Evolutionary conservation across 768 basidiomycete genomes (phyloP), one percentile per base, ranked within the genome.

Genomic region (Trametes cinnabarina): DNA sequence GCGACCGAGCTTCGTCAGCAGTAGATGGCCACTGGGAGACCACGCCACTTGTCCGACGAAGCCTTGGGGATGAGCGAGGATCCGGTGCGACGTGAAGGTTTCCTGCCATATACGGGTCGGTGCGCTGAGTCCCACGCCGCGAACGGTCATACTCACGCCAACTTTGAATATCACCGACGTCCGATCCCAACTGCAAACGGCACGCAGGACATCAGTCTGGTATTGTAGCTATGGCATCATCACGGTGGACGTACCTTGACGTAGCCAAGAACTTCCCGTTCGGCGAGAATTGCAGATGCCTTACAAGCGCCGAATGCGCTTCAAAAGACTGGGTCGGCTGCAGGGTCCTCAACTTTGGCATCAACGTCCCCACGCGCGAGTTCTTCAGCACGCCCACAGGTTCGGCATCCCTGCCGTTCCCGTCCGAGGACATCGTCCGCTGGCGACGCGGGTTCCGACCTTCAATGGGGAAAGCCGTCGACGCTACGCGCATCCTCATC

Each of bases 21-120:
- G 73, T 47, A 77, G 69, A 48, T 77, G 77, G 15, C 88, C 87
- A 32, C 76, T 79, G 0, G 87, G 87, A 15, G 87, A 87, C 87
- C 88, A 91, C 28, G 86, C 87, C 30, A 90, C 88, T 70, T 89
- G 88, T 32, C 84, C 82, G 30, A 88, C 83, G 69, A 90, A 88
- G n/a, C 85, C 86, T 60, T 82, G 79, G 4, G 84, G 75, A 65
- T 90, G 87, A 0, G 83, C 84, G 19, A 90, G 77, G 15, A 82
- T 78, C 40, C 85, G 81, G 65, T 88, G 86, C 3, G 77, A 73
- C n/a, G 74, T 70, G 58, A 85, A 82, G 11, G 82, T 79, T 53
- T 83, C 79, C 86, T 86, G 62, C 14, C n/a, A 39, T 41, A 55
- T 4, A 51, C 48, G 40, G 51, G 46, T 57, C 39, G 49, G 55